These are phyloP conservation scores for Ogataea thermomethanolica DNA, from an alignment of 805 yeast species.

Conservation along the genomic window DNA sequence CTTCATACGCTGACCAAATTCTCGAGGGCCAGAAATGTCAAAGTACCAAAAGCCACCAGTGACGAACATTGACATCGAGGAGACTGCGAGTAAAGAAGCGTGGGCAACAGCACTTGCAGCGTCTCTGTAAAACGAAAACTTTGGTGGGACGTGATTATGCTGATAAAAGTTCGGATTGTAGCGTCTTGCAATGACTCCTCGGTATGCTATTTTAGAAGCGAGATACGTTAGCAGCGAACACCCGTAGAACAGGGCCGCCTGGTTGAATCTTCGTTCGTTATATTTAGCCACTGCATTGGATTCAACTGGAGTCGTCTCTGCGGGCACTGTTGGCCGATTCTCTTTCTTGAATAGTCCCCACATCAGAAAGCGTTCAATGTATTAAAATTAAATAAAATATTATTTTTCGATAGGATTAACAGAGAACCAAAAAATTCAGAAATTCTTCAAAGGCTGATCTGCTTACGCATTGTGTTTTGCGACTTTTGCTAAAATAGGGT, in stretches of 20 bases:
- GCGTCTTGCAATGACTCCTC: slow-evolving; percentile 69
- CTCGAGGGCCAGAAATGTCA: slow-evolving; percentile 66
- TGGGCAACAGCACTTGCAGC: slow-evolving; percentile 82
- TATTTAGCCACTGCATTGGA: slow-evolving; percentile 43
- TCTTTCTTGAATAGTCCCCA: slow-evolving; percentile 16
- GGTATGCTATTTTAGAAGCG: slow-evolving; percentile 70
- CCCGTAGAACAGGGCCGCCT: slow-evolving; percentile 68
- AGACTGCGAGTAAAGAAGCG: slow-evolving; percentile 71
- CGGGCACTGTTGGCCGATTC: neutral
- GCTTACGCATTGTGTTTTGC: neutral
- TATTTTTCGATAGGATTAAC: neutral
- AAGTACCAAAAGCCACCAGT: slow-evolving; percentile 78
- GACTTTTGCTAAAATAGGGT: slow-evolving; percentile 12
- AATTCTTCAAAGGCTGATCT: neutral
- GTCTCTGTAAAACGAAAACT: slow-evolving; percentile 75
- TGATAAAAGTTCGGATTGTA: slow-evolving; percentile 75
- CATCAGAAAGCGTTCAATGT: too few species aligned
- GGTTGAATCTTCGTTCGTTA: slow-evolving; percentile 60
- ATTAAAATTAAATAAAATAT: neutral
- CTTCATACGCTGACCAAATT: slow-evolving; percentile 70
- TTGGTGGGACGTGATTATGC: slow-evolving; percentile 82
- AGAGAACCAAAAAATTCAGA: neutral
- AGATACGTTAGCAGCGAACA: slow-evolving; percentile 69
- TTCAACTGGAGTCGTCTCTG: slow-evolving; percentile 6
- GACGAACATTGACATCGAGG: slow-evolving; percentile 67